Evolutionary conservation across 2,329 filamentous ascomycete species (phyloP), one percentile per base, ranked within the genome.

Genomic region (Colletotrichum acutatum): DNA sequence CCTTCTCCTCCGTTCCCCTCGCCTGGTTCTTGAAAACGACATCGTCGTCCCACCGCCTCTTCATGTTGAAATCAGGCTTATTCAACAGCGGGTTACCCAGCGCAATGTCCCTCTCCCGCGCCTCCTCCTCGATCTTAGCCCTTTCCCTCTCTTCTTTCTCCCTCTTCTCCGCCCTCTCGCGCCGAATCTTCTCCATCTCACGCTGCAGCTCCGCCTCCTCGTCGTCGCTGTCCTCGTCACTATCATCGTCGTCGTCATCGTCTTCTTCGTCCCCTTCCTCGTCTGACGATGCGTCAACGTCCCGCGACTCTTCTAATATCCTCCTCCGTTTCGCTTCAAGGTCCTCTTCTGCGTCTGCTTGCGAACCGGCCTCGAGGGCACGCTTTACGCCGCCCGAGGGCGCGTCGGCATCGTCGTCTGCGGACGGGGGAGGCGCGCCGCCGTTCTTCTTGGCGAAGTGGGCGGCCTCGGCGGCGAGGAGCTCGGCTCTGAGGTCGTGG

Each of bases 1-100:
- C 91, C 86, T 93, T 95, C 75, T 98, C 95, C 80, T 98, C 96
- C 0, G 95, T 98, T 9, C 96, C 97, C 72, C 97, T 90, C 42
- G 96, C 97, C 85, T 99, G 97, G 83, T 99, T 99, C 87, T 98
- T 98, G 86, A 99, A 99, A 3, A 99, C 95, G 14, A 99, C 97
- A 81, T 99, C 97, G 78, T 99, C 97, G 78, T 99, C 97, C 97
- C 97, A 99, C 77, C 95, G 87, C 77, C 94, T 87, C 88, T 98
- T 98, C 79, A 98, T 92, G 71, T 92, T 95, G 81, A 97, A 98
- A 77, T 98, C 95, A 24, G 90, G 84, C 81, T 94, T 94, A 63
- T 98, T 98, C 69, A 99, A 89, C 64, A 99, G 85, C 52, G 97
- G 97, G 81, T 99, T 99, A 7, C 97, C 97, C 54, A 94, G 86